A percentile compares a stretch with the other conserved stretches of the same genome.
Conservation (phyloP, 805 yeast genomes). For the Wickerhamiella dianesei region DNA sequence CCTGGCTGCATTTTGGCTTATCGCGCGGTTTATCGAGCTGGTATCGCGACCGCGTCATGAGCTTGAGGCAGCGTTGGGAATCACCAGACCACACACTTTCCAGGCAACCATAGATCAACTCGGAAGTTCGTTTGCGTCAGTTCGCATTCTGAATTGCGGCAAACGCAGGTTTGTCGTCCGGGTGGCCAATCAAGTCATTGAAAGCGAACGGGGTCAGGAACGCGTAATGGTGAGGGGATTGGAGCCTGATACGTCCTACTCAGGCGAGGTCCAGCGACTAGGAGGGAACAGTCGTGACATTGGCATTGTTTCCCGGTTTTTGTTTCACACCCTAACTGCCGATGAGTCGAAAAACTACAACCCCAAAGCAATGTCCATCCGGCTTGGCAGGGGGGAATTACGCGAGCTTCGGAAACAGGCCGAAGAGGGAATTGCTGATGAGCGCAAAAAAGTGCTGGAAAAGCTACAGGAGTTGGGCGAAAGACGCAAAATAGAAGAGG, state of each 20-base stretch:
- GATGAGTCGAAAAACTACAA: neutral
- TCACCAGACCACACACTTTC: neutral
- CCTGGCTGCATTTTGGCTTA: conserved; percentile 7
- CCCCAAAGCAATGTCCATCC: neutral
- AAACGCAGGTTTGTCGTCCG: conserved; percentile 3
- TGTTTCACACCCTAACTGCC: conserved; percentile 1
- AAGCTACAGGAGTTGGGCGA: conserved; percentile 24
- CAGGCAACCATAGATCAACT: neutral
- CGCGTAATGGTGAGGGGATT: conserved; percentile 24
- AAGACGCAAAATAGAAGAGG: conserved; percentile 21
- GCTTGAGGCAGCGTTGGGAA: conserved; percentile 5
- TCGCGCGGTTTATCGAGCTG: conserved; percentile 2
- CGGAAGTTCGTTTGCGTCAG: neutral
- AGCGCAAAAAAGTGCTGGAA: conserved; percentile 24
- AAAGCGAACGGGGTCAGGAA: conserved; percentile 25
- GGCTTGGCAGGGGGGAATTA: conserved; percentile 1
- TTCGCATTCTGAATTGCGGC: neutral
- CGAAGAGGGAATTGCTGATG: conserved; percentile 11
- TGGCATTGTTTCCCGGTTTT: conserved; percentile 22
- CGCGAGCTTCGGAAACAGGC: conserved; percentile 6
- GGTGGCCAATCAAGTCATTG: conserved; percentile 11
- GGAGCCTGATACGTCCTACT: conserved; percentile 23
- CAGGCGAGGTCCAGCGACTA: neutral
- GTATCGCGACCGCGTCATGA: conserved; percentile 5
- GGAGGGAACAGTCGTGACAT: conserved; percentile 14